Evolutionary conservation across 768 basidiomycete genomes (phyloP), one percentile per base, ranked within the genome.

Genomic region (Piloderma croceum): DNA sequence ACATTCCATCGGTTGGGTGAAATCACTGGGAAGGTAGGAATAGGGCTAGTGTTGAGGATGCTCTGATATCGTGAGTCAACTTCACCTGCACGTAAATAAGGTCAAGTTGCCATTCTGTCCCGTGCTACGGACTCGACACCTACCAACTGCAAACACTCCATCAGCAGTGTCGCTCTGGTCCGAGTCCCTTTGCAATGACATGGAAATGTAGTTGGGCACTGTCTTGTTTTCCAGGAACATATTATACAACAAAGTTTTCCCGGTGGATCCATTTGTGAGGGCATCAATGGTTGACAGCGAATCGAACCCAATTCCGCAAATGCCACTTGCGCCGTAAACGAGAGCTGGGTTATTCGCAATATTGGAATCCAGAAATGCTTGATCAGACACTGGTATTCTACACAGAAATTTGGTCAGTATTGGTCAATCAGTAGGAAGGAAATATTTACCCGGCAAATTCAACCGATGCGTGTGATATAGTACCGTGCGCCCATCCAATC

Each of bases 121-220:
- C 15, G 11, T 7, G 18, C n/a, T n/a, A 19, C 20, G 17, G 34
- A 20, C 17, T 18, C 9, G 32, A 13, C 5, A 54, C 69, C 35
- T 42, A 81, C 85, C 87, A 47, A 91, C 75, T 4, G 84, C 68
- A 56, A 91, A 81, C 23, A 64, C 77, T 2, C 90, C 88, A 47
- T 78, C 63, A 3, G 83, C 69, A 22, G 74, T 74, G 44, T 73
- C 72, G 7, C 55, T 57, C n/a, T 58, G 48, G 27, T 83, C 71
- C 7, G 70, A 64, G 32, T 68, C 73, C 39, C 86, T 67, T 52
- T 84, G 77, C 20, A 91, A 67, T 1, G 83, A 71, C 51, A 91
- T 83, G 1, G 86, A 77, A 48, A 91, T 82, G 57, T 78, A 91
- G 52, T 90, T 91, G 34, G 86, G 84, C 52, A 84, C 75, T 7